Base-by-base conservation (phyloP, 1,284 basidiomycete species). In the Ceratorhiza oryzae-sativae region DNA sequence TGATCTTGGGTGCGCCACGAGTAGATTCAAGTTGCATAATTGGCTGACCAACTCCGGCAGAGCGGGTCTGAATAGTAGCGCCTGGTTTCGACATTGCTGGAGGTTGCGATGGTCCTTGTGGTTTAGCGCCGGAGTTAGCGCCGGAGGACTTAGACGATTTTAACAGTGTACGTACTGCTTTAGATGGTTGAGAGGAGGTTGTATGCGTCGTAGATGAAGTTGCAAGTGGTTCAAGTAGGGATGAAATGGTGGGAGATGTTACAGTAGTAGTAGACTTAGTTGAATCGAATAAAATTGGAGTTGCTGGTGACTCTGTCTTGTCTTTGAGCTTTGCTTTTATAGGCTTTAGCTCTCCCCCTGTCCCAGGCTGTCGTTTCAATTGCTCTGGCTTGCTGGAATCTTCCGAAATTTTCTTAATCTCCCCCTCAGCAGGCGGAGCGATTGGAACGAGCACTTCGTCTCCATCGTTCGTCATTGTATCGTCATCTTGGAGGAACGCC, bases 391-490 rank as follows among this genome's bases (percentile, higher is more conserved):
- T 30, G 4, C 53, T 27, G 4, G 1, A 55, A 5, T 55, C 53
- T 27, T 55, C 27, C 12, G n/a, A 8, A 27, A 27, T 34, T 25
- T 30, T 30, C 20, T 23, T 41, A 13, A 41, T 23, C 56, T 59
- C 56, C 56, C 56, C 32, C 56, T 59, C 56, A 59, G 56, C 56
- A 27, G 56, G 56, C n/a, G 56, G 34, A 59, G 27, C 56, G 23
- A 59, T 36, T 59, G n/a, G n/a, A n/a, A n/a, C n/a, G n/a, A n/a
- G n/a, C n/a, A n/a, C n/a, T n/a, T n/a, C n/a, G n/a, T n/a, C n/a
- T n/a, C n/a, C n/a, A n/a, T n/a, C n/a, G n/a, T n/a, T n/a, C n/a
- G n/a, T n/a, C n/a, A n/a, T n/a, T n/a, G n/a, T n/a, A n/a, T n/a
- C n/a, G n/a, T n/a, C n/a, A n/a, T n/a, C n/a, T n/a, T n/a, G n/a